Conservation (phyloP, 495 filamentous ascomycete genomes). For the Xylaria intraflava region DNA sequence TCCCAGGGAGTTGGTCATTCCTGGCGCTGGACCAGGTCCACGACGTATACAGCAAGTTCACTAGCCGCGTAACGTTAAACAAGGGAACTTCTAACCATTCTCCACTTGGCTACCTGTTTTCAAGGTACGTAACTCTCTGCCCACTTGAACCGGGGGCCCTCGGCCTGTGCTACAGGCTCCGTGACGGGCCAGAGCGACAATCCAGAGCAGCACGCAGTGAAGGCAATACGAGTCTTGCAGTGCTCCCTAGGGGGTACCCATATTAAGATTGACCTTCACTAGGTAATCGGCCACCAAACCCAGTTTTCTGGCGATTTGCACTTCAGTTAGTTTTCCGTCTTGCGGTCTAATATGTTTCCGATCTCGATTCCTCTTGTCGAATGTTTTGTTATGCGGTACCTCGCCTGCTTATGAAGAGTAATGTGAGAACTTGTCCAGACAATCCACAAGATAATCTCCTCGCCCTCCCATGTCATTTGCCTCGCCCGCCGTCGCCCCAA, state of each 20-base stretch:
- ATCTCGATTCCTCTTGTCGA: background rate
- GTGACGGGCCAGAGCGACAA: too few relatives aligned
- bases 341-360: background rate
- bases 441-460: background rate
- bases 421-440: too few relatives aligned
- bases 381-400: background rate
- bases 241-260: background rate
- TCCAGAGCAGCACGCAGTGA: too few relatives aligned
- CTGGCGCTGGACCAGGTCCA: background rate
- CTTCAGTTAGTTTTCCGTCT: background rate
- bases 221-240: background rate
- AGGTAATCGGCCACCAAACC: constrained; percentile 1
- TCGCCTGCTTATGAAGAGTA: too few relatives aligned
- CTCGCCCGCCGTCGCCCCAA: background rate
- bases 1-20: background rate
- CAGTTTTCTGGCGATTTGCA: constrained; percentile 1
- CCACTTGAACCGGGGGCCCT: too few relatives aligned
- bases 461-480: background rate
- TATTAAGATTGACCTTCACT: constrained; percentile 4
- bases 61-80: background rate
- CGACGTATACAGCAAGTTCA: background rate
- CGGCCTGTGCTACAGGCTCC: too few relatives aligned
- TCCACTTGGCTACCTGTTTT: constrained; percentile 2
- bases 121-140: background rate
- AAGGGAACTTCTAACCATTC: background rate